A percentile compares a stretch with the other conserved stretches of the same genome.
Conservation (phyloP, 805 yeast species). For the Torulaspora quercuum region DNA sequence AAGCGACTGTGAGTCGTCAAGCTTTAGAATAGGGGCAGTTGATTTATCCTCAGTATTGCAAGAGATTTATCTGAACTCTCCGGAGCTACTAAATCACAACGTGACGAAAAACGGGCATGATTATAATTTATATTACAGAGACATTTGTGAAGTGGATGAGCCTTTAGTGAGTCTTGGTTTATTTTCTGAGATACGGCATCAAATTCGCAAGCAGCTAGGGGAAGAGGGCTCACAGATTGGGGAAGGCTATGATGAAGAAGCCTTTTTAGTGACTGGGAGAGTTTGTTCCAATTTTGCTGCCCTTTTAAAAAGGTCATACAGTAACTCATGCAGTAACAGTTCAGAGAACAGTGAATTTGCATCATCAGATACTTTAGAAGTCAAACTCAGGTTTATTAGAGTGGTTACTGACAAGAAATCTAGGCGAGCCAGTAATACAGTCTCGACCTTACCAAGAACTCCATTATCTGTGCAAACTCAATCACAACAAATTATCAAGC, state of each 20-base stretch:
- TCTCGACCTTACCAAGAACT: conserved; percentile 7
- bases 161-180: conserved; percentile 38
- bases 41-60: conserved; percentile 26
- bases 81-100: conserved; percentile 32
- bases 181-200: conserved; percentile 32
- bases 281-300: conserved; percentile 38
- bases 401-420: conserved; percentile 18
- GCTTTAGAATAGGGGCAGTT: conserved; percentile 33
- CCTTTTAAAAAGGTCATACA: conserved; percentile 30
- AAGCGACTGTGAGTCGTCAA: conserved; percentile 13
- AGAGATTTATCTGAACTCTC: conserved; percentile 34
- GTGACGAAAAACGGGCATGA: conserved; percentile 22
- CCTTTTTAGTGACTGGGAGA: conserved; percentile 33
- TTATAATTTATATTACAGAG: conserved; percentile 36
- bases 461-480: conserved; percentile 7
- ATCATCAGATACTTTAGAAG: conserved; percentile 32
- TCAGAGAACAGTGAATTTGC: conserved; percentile 7
- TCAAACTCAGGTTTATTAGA: conserved; percentile 34
- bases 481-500: conserved; percentile 1
- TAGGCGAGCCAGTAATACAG: conserved; percentile 10
- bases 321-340: conserved; percentile 19
- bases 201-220: conserved; percentile 12
- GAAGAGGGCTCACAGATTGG: conserved; percentile 17
- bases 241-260: conserved; percentile 24
- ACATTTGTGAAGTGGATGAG: conserved; percentile 36